Percentiles rank a stretch among this genome's conserved stretches.
These are phyloP conservation scores for Pleurostoma richardsiae DNA, from an alignment of 2,329 filamentous ascomycete species.

Conservation along the genomic window DNA sequence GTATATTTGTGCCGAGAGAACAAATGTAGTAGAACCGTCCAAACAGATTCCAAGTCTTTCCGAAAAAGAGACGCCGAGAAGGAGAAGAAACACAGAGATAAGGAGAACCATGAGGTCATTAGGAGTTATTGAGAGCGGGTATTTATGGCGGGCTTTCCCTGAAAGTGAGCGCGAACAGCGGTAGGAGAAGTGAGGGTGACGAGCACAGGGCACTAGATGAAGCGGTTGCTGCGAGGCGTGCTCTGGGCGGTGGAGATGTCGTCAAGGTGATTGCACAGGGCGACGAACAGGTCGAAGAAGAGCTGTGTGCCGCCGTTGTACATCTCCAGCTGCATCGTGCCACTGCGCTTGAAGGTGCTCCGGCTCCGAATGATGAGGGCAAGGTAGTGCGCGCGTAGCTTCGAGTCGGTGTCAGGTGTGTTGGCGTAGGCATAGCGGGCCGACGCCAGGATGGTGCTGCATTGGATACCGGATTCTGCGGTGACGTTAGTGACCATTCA, in stretches of 20 bases:
- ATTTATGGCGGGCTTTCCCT: not conserved
- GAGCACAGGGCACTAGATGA: constrained; percentile 2
- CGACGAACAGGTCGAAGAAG: constrained; percentile 92
- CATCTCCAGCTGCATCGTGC: constrained; percentile 96
- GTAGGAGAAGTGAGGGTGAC: not conserved
- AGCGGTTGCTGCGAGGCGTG: constrained; percentile 39
- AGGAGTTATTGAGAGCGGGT: not conserved
- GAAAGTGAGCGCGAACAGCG: not conserved
- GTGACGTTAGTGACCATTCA: not conserved
- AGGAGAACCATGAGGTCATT: not conserved
- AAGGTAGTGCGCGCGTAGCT: constrained; percentile 84
- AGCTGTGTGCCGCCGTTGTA: constrained; percentile 74
- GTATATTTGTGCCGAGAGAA: no score
- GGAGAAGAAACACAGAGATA: not conserved
- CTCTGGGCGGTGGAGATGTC: constrained; percentile 54
- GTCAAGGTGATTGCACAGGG: constrained; percentile 85
- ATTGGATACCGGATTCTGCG: constrained; percentile 70
- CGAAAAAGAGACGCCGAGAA: not conserved
- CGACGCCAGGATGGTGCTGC: constrained; percentile 77
- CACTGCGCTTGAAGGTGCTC: constrained; percentile 85
- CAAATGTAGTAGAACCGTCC: not conserved
- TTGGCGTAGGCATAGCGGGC: constrained; percentile 87
- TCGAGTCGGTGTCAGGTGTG: constrained; percentile 87
- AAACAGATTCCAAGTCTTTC: not conserved
- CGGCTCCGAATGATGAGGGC: constrained; percentile 87